Base-by-base conservation (phyloP, 345 rosid genomes). In the Populus alba region DNA sequence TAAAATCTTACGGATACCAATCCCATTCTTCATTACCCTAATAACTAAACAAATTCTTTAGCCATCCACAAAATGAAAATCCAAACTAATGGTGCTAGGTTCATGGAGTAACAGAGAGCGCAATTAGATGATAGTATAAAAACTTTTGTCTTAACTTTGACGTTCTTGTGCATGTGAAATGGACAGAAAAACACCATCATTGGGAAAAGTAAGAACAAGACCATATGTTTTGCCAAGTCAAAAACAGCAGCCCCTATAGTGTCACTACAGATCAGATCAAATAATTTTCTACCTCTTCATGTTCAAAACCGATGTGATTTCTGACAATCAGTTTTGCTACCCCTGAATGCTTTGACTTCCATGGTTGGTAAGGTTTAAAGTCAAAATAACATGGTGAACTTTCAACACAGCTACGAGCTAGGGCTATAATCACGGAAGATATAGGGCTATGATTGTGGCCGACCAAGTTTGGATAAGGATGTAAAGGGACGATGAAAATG, bases 371-470 rank as follows among this genome's bases (percentile, higher is more conserved):
- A 59, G 29, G 23, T 17, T 13, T 23, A 66, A 13, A 49, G 51
- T 75, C 78, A 75, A 75, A 47, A 51, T 22, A 66, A 31, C 29
- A 20, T 33, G 37, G 53, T 25, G 38, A 61, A 31, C 22, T 71
- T 53, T 16, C 67, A 38, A 53, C 13, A 25, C 59, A 20, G n/a
- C 31, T 33, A 49, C 11, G 38, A 27, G 69, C 29, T 23, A 23
- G 39, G 57, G 70, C 72, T 31, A 20, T 2, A 66, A 75, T 47
- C 47, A 49, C 38, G 65, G 31, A 69, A 75, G 41, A 70, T 65
- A 43, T 18, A 62, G 31, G 20, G 61, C 45, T 33, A 25, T 27
- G 23, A 39, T 35, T 37, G 15, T 22, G 37, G 70, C 49, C 70
- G 59, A 10, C 47, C 16, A 18, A 45, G 71, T 9, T 31, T 66